These are phyloP conservation scores for Aspergillus nidulans DNA, from an alignment of 495 filamentous ascomycete genomes.

Conservation along the genomic window DNA sequence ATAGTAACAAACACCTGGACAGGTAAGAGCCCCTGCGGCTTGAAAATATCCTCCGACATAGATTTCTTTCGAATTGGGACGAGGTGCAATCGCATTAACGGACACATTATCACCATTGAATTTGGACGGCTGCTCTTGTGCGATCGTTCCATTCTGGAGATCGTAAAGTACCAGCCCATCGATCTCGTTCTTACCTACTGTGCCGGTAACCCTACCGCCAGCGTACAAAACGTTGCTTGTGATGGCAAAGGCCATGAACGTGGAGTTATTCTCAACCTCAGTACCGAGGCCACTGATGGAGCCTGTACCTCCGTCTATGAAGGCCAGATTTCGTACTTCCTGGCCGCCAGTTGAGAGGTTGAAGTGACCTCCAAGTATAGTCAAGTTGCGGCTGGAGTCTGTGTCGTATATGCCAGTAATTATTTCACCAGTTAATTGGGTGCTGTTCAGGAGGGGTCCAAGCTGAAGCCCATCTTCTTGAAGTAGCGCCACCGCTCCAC, in stretches of 20 bases:
- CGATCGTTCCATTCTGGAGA: constrained; percentile 56
- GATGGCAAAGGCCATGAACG: constrained; percentile 66
- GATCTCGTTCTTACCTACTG: constrained; percentile 54
- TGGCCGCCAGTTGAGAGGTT: constrained; percentile 63
- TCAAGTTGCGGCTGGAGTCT: constrained; percentile 65
- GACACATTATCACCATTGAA: constrained; percentile 63
- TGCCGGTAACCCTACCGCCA: constrained; percentile 74
- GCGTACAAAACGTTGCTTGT: constrained; percentile 69
- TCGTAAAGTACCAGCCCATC: constrained; percentile 79
- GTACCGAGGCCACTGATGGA: constrained; percentile 64
- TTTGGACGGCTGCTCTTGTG: constrained; percentile 61
- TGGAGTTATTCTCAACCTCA: constrained; percentile 66
- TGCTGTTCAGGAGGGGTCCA: constrained; percentile 58
- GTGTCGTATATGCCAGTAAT: constrained; percentile 73
- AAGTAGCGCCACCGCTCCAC: constrained; percentile 62
- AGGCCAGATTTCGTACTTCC: constrained; percentile 67
- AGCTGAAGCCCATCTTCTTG: constrained; percentile 45
- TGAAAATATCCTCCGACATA: constrained; percentile 84
- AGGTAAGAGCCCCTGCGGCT: constrained; percentile 76
- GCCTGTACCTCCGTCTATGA: constrained; percentile 62
- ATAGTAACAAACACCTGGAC: constrained; percentile 76
- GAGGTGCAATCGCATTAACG: constrained; percentile 68
- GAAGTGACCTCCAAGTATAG: constrained; percentile 87
- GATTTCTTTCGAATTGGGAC: constrained; percentile 63
- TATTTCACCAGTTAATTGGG: constrained; percentile 58